phyloP scores from a whole-genome alignment of 2,329 filamentous ascomycete species.

The Mollisia scopiformis region DNA sequence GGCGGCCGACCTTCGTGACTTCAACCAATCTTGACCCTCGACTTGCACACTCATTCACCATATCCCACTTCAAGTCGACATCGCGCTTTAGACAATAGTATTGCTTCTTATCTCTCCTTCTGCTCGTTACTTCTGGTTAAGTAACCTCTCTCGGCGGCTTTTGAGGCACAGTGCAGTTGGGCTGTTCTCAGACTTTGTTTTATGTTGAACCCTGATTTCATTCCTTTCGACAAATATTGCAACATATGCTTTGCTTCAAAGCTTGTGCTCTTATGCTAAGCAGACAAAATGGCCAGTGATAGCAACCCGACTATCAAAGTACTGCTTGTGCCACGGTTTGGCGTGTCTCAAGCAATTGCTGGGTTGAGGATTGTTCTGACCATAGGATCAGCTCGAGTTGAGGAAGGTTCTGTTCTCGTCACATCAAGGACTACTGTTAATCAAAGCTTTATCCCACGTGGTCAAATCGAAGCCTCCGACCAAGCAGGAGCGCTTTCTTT shows the following conservation, averaged over 20 bases:
- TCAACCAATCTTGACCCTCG: not conserved
- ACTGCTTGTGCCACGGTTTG: not conserved
- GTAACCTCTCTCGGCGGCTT: not conserved
- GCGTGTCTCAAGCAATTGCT: not conserved
- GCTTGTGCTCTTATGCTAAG: not conserved
- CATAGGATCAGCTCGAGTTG: not conserved
- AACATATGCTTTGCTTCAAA: not conserved
- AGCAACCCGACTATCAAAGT: not conserved
- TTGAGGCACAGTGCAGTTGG: not conserved
- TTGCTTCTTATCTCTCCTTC: not conserved
- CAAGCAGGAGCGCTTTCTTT: not conserved
- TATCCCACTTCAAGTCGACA: not conserved
- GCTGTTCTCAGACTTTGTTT: not conserved
- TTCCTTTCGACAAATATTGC: not conserved
- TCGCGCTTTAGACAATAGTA: not conserved
- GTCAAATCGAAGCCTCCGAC: not conserved
- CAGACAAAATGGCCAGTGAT: not conserved
- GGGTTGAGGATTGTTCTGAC: slow-evolving; percentile 3
- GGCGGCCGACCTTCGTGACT: not conserved
- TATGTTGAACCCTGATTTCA: not conserved
- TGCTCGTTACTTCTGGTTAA: not conserved
- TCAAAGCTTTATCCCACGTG: not conserved
- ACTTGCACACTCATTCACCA: not conserved
- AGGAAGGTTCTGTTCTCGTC: not conserved
- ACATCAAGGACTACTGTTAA: not conserved